A percentile compares a stretch with the other conserved stretches of the same genome.
Evolutionary conservation across 495 filamentous ascomycete species (phyloP).

Genomic region (Collariella sp.): DNA sequence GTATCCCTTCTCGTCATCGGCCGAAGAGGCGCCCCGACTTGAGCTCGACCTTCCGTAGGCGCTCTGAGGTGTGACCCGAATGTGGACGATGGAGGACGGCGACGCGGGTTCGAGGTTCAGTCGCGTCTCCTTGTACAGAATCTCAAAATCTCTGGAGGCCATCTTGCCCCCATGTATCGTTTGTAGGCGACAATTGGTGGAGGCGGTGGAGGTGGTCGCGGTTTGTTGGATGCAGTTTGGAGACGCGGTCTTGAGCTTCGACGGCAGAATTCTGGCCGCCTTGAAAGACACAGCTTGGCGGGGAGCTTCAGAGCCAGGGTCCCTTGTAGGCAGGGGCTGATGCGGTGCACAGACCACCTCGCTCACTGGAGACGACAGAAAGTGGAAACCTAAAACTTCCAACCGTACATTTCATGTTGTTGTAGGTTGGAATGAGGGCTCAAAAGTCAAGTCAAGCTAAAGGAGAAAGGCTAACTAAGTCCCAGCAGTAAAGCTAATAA

Average conservation of each 20-base stretch:
- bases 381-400: background rate
- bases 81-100: conserved; percentile 57
- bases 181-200: conserved; percentile 16
- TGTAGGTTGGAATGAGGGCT: too few relatives aligned
- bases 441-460: too few relatives aligned
- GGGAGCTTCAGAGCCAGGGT: background rate
- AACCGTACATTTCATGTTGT: too few relatives aligned
- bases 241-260: conserved; percentile 19
- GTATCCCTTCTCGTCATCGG: conserved; percentile 69
- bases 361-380: background rate
- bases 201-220: conserved; percentile 15
- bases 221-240: conserved; percentile 9
- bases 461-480: too few relatives aligned
- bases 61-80: conserved; percentile 55
- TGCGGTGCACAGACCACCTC: background rate
- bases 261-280: conserved; percentile 24
- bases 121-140: conserved; percentile 78
- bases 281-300: conserved; percentile 17
- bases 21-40: conserved; percentile 14
- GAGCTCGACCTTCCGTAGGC: conserved; percentile 33
- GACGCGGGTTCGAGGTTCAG: conserved; percentile 69
- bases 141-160: conserved; percentile 34
- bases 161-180: conserved; percentile 35
- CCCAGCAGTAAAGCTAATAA: too few relatives aligned
- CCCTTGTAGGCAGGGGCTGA: background rate